Base-by-base conservation (phyloP, 2,329 filamentous ascomycete genomes). In the Reticulascus tulasneorum region DNA sequence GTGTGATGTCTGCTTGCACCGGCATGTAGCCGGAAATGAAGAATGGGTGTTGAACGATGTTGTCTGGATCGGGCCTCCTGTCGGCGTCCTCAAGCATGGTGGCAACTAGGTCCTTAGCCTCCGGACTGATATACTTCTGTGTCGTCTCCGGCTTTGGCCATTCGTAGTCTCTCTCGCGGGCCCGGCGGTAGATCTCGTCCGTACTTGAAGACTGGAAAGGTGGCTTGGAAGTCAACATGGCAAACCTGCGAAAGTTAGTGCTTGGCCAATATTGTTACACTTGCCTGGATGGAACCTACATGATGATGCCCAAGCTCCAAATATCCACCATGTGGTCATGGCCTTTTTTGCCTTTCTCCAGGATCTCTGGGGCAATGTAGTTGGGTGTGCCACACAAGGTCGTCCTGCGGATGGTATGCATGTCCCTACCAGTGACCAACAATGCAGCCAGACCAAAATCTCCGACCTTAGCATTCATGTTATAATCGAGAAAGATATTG, bases 321-420 rank as follows among this genome's bases (percentile, higher is more conserved):
- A 98, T 86, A 58, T 98, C 93, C 4, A 98, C 93, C 70, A 94
- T 95, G 57, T 97, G 90, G 48, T 95, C 93, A 58, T 98, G 93
- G 0, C 93, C 93, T 52, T 91, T 88, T 55, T 87, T 93, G 22
- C 85, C 87, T 69, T 93, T 95, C 55, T 95, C 87, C 33, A 98
- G 66, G 44, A 98, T 95, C 56, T 98, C 93, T 0, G 93, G 93
- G 0, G 93, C 93, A 50, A 98, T 95, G 59, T 98, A 98, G 61
- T 98, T 98, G 2, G 93, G 93, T 5, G 93, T 98, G 40, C 93
- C 93, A 51, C 93, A 98, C 41, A 98, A 79, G 7, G 93, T 98
- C 18, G 88, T 96, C 52, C 94, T 78, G 46, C 93, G 80, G 52
- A 80, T 80, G 42, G 78, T 88, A 60, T 82, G 82, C 75, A 87